Conservation (phyloP, 495 filamentous ascomycete genomes). For the Hypoxylon fragiforme region DNA sequence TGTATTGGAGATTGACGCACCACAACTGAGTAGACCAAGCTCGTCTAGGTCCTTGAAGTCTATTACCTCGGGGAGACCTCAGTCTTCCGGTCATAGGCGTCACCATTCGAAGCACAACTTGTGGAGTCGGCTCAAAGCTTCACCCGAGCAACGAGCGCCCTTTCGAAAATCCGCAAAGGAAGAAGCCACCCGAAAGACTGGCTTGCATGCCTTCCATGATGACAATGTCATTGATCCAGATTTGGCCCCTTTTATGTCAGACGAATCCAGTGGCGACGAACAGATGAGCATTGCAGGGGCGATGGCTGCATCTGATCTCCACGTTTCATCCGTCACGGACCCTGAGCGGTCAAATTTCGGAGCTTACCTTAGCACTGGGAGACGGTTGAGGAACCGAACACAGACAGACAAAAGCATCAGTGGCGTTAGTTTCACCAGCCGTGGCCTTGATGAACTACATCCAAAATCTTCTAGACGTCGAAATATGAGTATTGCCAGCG, state of each 20-base stretch:
- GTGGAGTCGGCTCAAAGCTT: slow-evolving; percentile 60
- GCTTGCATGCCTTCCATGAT: slow-evolving; percentile 88
- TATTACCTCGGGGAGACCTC: slow-evolving; percentile 64
- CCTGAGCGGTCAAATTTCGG: slow-evolving; percentile 53
- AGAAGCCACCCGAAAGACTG: slow-evolving; percentile 57
- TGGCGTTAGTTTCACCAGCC: slow-evolving; percentile 62
- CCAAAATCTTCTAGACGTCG: slow-evolving; percentile 65
- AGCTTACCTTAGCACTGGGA: slow-evolving; percentile 62
- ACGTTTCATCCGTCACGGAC: slow-evolving; percentile 47
- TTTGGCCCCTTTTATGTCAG: slow-evolving; percentile 91
- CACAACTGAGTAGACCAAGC: slow-evolving; percentile 74
- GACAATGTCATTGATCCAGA: slow-evolving; percentile 99
- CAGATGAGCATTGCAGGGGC: slow-evolving; percentile 84
- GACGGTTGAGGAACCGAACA: slow-evolving; percentile 68
- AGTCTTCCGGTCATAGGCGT: slow-evolving; percentile 78
- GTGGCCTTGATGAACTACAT: slow-evolving; percentile 58
- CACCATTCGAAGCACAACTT: slow-evolving; percentile 86
- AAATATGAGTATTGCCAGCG: slow-evolving; percentile 77
- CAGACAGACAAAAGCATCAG: slow-evolving; percentile 69
- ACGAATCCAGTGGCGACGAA: slow-evolving; percentile 90
- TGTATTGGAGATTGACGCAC: slow-evolving; percentile 83
- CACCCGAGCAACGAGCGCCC: slow-evolving; percentile 72
- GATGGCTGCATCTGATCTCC: slow-evolving; percentile 54
- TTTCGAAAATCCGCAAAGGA: slow-evolving; percentile 82
- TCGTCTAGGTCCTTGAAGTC: slow-evolving; percentile 93